Conservation (phyloP, 805 yeast species). For the Debaryomyces castellii region DNA sequence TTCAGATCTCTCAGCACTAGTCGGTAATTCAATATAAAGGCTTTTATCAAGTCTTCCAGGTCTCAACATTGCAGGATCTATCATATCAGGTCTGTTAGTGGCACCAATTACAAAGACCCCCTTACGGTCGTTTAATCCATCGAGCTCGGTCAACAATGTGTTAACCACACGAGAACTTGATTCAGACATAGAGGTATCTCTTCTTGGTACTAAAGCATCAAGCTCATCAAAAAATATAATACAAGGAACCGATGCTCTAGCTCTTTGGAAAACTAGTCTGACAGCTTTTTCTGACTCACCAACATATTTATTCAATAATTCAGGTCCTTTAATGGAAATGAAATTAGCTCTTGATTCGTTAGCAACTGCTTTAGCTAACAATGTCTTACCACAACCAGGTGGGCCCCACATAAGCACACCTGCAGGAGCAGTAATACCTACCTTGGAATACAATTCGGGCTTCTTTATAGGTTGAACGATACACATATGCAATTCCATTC, state of each 20-base stretch:
- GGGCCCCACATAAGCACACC: slow-evolving; percentile 99
- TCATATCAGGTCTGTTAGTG: slow-evolving; percentile 96
- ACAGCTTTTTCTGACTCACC: slow-evolving; percentile 96
- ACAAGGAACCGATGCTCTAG: slow-evolving; percentile 91
- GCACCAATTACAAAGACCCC: slow-evolving; percentile 97
- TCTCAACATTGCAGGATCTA: slow-evolving; percentile 96
- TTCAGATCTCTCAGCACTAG: slow-evolving; percentile 72
- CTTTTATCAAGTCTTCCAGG: slow-evolving; percentile 97
- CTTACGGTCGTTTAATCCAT: slow-evolving; percentile 87
- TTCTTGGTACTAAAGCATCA: slow-evolving; percentile 92
- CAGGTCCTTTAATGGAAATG: slow-evolving; percentile 95
- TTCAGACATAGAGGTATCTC: slow-evolving; percentile 86
- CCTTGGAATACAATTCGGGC: slow-evolving; percentile 85
- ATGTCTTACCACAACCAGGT: slow-evolving; percentile 98
- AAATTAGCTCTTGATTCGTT: slow-evolving; percentile 96
- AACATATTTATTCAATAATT: slow-evolving; percentile 87
- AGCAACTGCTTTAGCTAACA: slow-evolving; percentile 96
- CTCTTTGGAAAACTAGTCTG: slow-evolving; percentile 88
- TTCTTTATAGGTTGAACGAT: slow-evolving; percentile 93
- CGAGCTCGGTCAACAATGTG: slow-evolving; percentile 89
- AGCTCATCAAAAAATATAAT: slow-evolving; percentile 94
- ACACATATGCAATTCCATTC: slow-evolving; percentile 94
- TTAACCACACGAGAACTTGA: slow-evolving; percentile 92
- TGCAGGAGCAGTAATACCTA: slow-evolving; percentile 94
- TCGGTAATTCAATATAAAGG: slow-evolving; percentile 85